Evolutionary conservation across 257 asterid species (phyloP).

Genomic region (Solanum arcanum): DNA sequence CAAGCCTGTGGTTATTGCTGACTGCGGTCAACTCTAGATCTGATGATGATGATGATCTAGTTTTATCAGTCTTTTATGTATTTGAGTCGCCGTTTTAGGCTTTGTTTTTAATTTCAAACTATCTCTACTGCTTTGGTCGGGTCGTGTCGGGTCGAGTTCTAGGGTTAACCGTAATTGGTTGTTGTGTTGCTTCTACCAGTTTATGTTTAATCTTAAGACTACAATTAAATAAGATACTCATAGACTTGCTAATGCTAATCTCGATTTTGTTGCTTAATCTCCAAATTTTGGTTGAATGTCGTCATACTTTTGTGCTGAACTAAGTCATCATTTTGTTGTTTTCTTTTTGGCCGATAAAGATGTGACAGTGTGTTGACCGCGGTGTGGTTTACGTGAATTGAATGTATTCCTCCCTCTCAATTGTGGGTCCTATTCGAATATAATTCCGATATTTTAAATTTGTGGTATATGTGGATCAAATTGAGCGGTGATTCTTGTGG

Average conservation of each 20-base stretch:
- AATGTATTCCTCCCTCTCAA: too few species aligned
- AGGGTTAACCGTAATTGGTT: neutral
- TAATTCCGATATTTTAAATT: neutral
- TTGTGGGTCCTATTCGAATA: neutral
- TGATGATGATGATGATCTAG: neutral
- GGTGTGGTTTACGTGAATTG: neutral
- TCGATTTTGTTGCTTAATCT: neutral
- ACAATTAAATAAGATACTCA: neutral
- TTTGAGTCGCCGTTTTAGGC: neutral
- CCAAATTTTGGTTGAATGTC: neutral
- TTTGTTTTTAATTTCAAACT: neutral
- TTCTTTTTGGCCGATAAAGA: neutral
- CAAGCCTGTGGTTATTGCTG: conserved; percentile 48
- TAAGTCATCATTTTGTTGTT: neutral
- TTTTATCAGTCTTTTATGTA: neutral
- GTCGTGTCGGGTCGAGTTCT: neutral
- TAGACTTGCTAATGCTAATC: neutral
- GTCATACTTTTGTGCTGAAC: neutral
- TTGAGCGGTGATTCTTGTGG: neutral
- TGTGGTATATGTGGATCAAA: neutral
- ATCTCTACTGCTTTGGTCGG: neutral
- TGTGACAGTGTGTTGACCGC: neutral
- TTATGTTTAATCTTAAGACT: neutral
- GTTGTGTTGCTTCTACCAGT: neutral
- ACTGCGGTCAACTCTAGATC: conserved; percentile 61